phyloP scores from a whole-genome alignment of 148 eudicot species.

The Cornus florida region DNA sequence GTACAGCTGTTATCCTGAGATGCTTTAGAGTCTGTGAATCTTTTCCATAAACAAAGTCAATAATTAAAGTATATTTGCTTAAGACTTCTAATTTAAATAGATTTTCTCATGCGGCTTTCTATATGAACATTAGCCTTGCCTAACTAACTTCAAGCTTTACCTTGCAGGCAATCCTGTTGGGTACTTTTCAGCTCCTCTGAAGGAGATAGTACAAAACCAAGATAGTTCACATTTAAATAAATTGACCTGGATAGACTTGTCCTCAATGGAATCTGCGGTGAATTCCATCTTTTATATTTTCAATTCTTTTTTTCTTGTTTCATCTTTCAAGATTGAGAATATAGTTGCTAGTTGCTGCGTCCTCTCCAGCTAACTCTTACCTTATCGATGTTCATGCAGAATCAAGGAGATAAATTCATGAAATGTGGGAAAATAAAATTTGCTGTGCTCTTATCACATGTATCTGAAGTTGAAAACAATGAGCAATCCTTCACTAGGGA shows the following conservation, averaged over 20 bases:
- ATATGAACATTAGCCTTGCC: background rate
- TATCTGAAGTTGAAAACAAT: conserved; percentile 40
- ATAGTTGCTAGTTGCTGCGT: background rate
- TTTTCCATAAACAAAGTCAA: too few species aligned
- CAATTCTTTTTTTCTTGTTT: conserved; percentile 4
- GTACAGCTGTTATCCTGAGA: too few species aligned
- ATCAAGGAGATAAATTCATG: conserved; percentile 22
- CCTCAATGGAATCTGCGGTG: conserved; percentile 56
- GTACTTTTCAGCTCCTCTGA: conserved; percentile 60
- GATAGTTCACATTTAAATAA: conserved; percentile 28
- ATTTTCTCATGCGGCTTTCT: too few species aligned
- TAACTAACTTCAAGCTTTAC: conserved; percentile 2
- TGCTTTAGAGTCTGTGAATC: too few species aligned
- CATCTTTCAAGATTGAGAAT: conserved; percentile 1
- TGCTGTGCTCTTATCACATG: conserved; percentile 61
- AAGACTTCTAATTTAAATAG: too few species aligned
- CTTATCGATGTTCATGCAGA: conserved; percentile 36
- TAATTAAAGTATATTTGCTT: too few species aligned
- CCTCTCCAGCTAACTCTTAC: background rate
- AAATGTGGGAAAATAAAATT: conserved; percentile 64
- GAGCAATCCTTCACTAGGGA: conserved; percentile 38
- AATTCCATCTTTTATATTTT: conserved; percentile 12
- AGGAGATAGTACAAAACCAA: conserved; percentile 40
- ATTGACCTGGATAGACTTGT: conserved; percentile 67
- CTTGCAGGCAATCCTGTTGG: conserved; percentile 77